Evolutionary conservation across 1,284 basidiomycete species (phyloP).

Genomic region (Marasmius sp.): DNA sequence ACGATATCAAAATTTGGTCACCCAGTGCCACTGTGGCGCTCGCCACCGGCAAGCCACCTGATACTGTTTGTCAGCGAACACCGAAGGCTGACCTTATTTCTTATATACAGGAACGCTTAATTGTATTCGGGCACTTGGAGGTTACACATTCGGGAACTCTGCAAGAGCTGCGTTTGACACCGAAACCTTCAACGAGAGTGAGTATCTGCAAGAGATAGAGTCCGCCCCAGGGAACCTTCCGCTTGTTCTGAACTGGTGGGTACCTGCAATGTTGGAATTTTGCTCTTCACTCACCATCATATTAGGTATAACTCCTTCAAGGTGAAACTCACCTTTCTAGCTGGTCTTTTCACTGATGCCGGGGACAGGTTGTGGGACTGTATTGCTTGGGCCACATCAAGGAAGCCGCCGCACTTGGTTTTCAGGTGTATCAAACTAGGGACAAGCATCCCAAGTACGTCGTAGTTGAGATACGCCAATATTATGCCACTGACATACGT

Average conservation of each 20-base stretch:
- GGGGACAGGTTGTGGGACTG: constrained; percentile 52
- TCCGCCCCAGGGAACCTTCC: constrained; percentile 46
- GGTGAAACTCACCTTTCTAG: constrained; percentile 27
- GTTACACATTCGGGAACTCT: constrained; percentile 49
- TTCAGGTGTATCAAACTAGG: constrained; percentile 55
- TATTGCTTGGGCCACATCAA: constrained; percentile 58
- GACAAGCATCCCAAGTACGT: constrained; percentile 62
- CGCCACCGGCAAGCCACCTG: constrained; percentile 42
- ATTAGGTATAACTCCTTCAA: constrained; percentile 66
- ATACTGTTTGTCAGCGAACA: background rate
- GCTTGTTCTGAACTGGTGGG: constrained; percentile 60
- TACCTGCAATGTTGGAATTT: constrained; percentile 4
- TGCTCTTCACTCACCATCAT: constrained; percentile 4
- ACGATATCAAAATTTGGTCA: constrained; percentile 56
- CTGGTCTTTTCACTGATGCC: too few species aligned
- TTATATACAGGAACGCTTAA: constrained; percentile 48
- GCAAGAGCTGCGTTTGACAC: constrained; percentile 58
- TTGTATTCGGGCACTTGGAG: constrained; percentile 61
- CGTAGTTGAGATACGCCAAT: background rate
- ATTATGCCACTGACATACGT: background rate
- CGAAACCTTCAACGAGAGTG: constrained; percentile 54
- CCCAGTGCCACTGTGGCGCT: constrained; percentile 55
- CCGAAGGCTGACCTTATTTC: background rate
- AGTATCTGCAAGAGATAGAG: constrained; percentile 46
- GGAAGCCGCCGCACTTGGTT: constrained; percentile 62